Evolutionary conservation across 768 basidiomycete genomes (phyloP).

Genomic region (Boletellus ananiceps): DNA sequence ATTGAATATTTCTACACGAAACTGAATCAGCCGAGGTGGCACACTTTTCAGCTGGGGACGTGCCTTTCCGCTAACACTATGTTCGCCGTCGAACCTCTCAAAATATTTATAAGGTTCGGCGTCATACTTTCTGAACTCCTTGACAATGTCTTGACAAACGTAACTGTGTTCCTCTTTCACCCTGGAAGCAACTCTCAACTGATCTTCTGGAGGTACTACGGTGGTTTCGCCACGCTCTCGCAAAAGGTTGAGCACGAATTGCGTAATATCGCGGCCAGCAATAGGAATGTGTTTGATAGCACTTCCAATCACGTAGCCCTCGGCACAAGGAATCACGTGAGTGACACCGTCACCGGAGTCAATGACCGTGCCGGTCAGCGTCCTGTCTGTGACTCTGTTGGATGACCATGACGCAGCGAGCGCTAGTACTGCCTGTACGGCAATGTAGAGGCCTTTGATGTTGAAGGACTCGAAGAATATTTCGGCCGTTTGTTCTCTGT

Average conservation of each 20-base stretch:
- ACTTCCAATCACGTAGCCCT: constrained; percentile 98
- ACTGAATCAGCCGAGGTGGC: constrained; percentile 7
- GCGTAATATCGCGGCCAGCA: constrained; percentile 94
- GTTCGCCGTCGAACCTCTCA: constrained; percentile 88
- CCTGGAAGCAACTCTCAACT: constrained; percentile 82
- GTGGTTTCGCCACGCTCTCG: constrained; percentile 92
- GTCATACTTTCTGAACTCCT: constrained; percentile 98
- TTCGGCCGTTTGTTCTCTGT: constrained; percentile 97
- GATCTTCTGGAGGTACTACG: constrained; percentile 92
- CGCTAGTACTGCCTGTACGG: constrained; percentile 96
- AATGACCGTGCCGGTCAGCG: constrained; percentile 94
- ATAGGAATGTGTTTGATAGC: constrained; percentile 99
- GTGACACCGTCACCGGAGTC: constrained; percentile 99
- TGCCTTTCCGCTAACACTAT: constrained; percentile 89
- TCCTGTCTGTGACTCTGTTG: constrained; percentile 82
- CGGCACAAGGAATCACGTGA: constrained; percentile 82
- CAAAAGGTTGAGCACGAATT: constrained; percentile 93
- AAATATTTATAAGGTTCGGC: constrained; percentile 94
- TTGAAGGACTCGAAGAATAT: constrained; percentile 99
- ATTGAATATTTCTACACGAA: constrained; percentile 76
- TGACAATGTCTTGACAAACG: constrained; percentile 97
- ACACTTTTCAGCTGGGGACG: constrained; percentile 19
- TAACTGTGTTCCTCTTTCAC: constrained; percentile 99
- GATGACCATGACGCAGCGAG: constrained; percentile 97
- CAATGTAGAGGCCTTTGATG: constrained; percentile 97